Conservation (phyloP, 352 stramenopile species). For the Hyaloperonospora arabidopsidis region DNA sequence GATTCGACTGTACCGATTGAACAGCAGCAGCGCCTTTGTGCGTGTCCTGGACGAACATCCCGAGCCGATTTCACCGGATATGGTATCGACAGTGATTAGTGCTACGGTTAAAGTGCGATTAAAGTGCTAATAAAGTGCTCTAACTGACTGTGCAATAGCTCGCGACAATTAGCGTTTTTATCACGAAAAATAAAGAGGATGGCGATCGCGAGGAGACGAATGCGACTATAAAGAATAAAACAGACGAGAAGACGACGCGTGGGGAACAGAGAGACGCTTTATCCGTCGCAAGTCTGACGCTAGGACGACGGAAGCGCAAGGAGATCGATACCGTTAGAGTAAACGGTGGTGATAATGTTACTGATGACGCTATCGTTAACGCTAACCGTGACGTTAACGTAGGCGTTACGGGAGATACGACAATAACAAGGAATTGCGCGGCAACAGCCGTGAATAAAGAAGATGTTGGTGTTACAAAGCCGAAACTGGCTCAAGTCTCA, state of each 20-base stretch:
- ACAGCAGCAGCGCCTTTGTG: conserved; percentile 37
- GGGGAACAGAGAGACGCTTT: too few species aligned
- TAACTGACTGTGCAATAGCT: conserved; percentile 18
- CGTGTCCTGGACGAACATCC: conserved; percentile 50
- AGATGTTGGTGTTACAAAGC: conserved; percentile 9
- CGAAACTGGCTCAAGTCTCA: background rate
- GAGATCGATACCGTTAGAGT: too few species aligned
- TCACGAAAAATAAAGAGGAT: background rate
- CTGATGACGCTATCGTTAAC: too few species aligned
- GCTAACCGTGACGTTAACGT: too few species aligned
- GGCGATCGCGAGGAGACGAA: conserved; percentile 15
- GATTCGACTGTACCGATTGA: conserved; percentile 38
- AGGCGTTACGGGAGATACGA: too few species aligned
- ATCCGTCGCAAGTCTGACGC: too few species aligned
- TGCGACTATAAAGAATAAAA: background rate
- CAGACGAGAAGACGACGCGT: conserved; percentile 1
- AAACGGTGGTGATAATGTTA: too few species aligned
- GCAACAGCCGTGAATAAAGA: background rate
- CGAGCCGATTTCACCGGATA: conserved; percentile 43
- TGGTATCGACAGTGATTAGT: conserved; percentile 24
- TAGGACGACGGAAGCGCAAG: too few species aligned
- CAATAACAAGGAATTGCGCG: too few species aligned
- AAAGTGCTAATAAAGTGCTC: conserved; percentile 12
- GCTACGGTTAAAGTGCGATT: too few species aligned
- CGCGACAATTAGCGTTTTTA: conserved; percentile 32